phyloP scores from a whole-genome alignment of 2,329 filamentous ascomycete species.

The Arthrobotrys entomopaga region DNA sequence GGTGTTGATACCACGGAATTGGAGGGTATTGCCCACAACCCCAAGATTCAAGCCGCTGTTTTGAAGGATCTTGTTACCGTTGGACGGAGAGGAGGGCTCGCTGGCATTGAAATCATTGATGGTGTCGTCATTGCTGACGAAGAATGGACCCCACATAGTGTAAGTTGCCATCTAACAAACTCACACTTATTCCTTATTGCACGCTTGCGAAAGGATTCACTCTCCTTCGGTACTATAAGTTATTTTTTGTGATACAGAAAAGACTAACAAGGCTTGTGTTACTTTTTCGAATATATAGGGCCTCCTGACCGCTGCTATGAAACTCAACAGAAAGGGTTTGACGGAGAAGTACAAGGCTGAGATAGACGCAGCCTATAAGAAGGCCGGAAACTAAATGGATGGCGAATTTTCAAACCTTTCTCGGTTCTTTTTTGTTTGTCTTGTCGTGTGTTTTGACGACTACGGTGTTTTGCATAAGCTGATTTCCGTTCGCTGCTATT shows the following conservation, averaged over 20 bases:
- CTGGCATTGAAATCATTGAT: conserved; percentile 77
- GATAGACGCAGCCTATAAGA: conserved; percentile 70
- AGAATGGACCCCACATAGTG: conserved; percentile 86
- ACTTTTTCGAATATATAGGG: conserved; percentile 64
- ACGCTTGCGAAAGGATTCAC: no score
- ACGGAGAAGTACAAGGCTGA: conserved; percentile 71
- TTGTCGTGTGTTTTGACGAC: neutral
- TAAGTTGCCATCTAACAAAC: conserved; percentile 66
- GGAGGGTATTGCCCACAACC: conserved; percentile 75
- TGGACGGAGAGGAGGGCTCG: conserved; percentile 74
- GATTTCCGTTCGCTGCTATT: neutral
- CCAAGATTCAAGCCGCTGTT: conserved; percentile 72
- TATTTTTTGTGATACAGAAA: neutral
- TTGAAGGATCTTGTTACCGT: conserved; percentile 75
- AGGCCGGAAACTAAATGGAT: conserved; percentile 48
- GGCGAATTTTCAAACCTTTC: conserved; percentile 2
- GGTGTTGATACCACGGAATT: conserved; percentile 73
- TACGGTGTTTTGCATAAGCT: conserved; percentile 2
- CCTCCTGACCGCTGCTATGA: conserved; percentile 76
- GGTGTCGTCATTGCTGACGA: conserved; percentile 83
- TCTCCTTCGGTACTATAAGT: no score
- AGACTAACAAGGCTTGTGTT: conserved; percentile 58
- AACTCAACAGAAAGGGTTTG: conserved; percentile 76
- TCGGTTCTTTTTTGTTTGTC: conserved; percentile 1
- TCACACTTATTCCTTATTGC: no score